phyloP scores from a whole-genome alignment of 2,329 filamentous ascomycete genomes.

The Colletotrichum shisoi region DNA sequence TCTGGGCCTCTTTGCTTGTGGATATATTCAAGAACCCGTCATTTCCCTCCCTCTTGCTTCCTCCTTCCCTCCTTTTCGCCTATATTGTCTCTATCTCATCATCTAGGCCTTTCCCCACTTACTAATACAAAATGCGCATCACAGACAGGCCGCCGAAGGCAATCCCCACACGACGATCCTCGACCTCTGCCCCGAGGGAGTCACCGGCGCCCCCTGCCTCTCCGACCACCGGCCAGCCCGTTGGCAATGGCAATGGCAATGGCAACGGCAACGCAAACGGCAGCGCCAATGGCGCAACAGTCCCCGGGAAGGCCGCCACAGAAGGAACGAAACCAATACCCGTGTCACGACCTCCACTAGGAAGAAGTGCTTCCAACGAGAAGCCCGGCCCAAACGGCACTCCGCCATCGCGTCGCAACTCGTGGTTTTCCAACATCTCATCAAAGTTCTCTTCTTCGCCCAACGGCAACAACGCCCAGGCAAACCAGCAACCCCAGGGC shows the following conservation, averaged over 20 bases:
- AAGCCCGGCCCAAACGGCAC: slow-evolving; percentile 45
- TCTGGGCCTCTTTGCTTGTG: slow-evolving; percentile 23
- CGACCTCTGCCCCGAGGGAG: slow-evolving; percentile 29
- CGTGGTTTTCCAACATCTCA: slow-evolving; percentile 93
- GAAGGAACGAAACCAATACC: slow-evolving; percentile 45
- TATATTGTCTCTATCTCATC: slow-evolving; percentile 7
- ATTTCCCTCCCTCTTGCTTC: slow-evolving; percentile 9
- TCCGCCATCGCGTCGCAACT: slow-evolving; percentile 68
- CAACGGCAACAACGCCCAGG: slow-evolving; percentile 48
- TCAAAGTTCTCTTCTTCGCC: slow-evolving; percentile 82
- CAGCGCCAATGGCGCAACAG: slow-evolving; percentile 27
- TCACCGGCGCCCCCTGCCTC: slow-evolving; percentile 21
- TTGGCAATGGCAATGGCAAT: slow-evolving; percentile 9
- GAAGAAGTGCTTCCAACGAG: slow-evolving; percentile 48
- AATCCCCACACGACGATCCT: slow-evolving; percentile 26
- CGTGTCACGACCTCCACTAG: slow-evolving; percentile 44
- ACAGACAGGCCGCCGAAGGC: slow-evolving; percentile 36
- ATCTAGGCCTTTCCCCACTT: neutral
- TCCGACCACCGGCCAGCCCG: slow-evolving; percentile 26
- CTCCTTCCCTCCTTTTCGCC: neutral
- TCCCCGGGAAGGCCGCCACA: slow-evolving; percentile 20
- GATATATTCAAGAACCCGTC: slow-evolving; percentile 27
- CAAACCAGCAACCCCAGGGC: slow-evolving; percentile 47
- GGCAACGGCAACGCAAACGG: slow-evolving; percentile 29
- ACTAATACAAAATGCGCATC: slow-evolving; percentile 34